Conservation (phyloP, 2,329 filamentous ascomycete species). For the Aspergillus ruber region DNA sequence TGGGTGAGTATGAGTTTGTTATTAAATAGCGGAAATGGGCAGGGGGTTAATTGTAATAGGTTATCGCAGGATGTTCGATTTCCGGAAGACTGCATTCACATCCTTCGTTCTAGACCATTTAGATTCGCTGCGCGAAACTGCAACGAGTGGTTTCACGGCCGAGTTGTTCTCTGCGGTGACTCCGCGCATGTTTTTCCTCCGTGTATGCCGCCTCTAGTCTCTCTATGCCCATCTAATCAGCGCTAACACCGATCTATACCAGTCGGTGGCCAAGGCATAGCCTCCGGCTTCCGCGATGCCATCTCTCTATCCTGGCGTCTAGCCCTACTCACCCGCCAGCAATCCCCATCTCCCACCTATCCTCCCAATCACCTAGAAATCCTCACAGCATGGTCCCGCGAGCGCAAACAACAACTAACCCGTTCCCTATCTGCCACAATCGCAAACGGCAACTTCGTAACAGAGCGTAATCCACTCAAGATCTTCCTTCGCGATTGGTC, state of each 20-base stretch:
- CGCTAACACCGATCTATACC: background rate
- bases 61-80: constrained; percentile 26
- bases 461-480: constrained; percentile 22
- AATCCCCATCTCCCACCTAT: constrained; percentile 1
- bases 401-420: constrained; percentile 35
- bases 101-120: constrained; percentile 43
- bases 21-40: constrained; percentile 20
- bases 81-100: constrained; percentile 43
- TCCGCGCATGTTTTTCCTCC: constrained; percentile 50
- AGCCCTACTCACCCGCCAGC: constrained; percentile 17
- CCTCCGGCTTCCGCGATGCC: constrained; percentile 37
- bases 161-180: constrained; percentile 43
- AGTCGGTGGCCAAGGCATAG: constrained; percentile 40
- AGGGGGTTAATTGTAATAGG: constrained; percentile 18
- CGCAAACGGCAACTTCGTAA: constrained; percentile 29
- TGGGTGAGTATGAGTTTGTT: constrained; percentile 19
- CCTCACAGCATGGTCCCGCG: constrained; percentile 27
- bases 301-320: constrained; percentile 33
- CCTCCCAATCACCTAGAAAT: constrained; percentile 15
- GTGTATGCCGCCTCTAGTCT: constrained; percentile 22
- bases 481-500: constrained; percentile 26
- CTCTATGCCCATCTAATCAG: too few relatives aligned
- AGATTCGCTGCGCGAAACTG: constrained; percentile 41
- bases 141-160: constrained; percentile 41
- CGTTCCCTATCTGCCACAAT: constrained; percentile 29